Evolutionary conservation across 1,284 basidiomycete species (phyloP).

Genomic region (Agroathelia rolfsii): DNA sequence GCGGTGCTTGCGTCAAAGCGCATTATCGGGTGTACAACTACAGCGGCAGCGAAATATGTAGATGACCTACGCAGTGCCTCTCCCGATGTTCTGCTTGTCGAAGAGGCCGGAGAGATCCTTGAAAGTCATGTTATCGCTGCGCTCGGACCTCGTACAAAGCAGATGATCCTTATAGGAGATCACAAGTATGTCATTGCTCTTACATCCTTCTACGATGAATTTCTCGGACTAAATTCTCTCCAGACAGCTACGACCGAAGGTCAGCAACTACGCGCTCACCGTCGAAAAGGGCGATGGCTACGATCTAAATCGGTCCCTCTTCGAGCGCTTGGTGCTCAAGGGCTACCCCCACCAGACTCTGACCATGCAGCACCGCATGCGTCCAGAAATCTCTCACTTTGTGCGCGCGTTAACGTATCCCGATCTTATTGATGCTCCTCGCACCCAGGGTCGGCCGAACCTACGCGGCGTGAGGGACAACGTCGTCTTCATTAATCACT

Average conservation of each 20-base stretch:
- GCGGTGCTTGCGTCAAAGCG: slow-evolving; percentile 15
- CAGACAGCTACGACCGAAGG: slow-evolving; percentile 25
- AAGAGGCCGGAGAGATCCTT: slow-evolving; percentile 26
- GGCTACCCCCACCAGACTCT: slow-evolving; percentile 23
- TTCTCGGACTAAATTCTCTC: background rate
- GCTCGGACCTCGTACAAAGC: slow-evolving; percentile 15
- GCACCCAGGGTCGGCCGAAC: slow-evolving; percentile 16
- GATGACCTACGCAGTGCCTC: slow-evolving; percentile 14
- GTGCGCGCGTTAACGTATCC: slow-evolving; percentile 23
- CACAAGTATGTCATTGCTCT: slow-evolving; percentile 18
- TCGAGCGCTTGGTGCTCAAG: slow-evolving; percentile 22
- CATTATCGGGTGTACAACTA: slow-evolving; percentile 25
- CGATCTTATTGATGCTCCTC: slow-evolving; percentile 20
- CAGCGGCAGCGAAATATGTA: slow-evolving; percentile 22
- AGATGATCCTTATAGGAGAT: slow-evolving; percentile 24
- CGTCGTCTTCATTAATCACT: slow-evolving; percentile 23
- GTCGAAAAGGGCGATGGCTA: slow-evolving; percentile 24
- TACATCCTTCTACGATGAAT: slow-evolving; percentile 4
- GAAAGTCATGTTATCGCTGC: slow-evolving; percentile 24
- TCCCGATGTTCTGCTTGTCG: slow-evolving; percentile 20
- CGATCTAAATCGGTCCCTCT: slow-evolving; percentile 23
- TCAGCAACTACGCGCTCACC: slow-evolving; percentile 22
- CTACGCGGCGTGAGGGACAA: slow-evolving; percentile 20
- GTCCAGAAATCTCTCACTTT: slow-evolving; percentile 23
- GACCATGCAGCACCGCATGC: slow-evolving; percentile 23